Evolutionary conservation across 2,329 filamentous ascomycete genomes (phyloP).

Genomic region (Phialophora verrucosa): DNA sequence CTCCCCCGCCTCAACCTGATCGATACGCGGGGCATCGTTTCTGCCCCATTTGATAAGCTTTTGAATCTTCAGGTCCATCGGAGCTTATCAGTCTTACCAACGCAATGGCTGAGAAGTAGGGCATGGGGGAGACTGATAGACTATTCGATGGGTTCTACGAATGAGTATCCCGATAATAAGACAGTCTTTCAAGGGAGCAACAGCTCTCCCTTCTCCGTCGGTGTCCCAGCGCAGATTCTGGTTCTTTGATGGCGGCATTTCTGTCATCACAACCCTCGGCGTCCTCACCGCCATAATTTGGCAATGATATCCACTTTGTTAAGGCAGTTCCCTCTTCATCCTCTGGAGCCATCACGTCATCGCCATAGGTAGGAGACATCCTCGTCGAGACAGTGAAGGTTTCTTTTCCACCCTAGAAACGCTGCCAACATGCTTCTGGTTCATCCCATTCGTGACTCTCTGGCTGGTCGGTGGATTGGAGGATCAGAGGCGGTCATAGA

Average conservation of each 20-base stretch:
- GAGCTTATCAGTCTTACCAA: not conserved
- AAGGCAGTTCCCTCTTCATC: too few species aligned
- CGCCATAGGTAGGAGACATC: not conserved
- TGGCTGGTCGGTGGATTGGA: not conserved
- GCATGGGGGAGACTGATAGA: not conserved
- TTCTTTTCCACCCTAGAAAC: not conserved
- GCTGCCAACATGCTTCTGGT: not conserved
- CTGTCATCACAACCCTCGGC: too few species aligned
- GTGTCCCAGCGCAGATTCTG: too few species aligned
- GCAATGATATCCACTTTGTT: too few species aligned
- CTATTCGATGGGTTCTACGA: not conserved
- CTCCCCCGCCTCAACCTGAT: slow-evolving; percentile 3
- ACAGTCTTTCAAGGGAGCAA: too few species aligned
- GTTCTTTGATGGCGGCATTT: too few species aligned
- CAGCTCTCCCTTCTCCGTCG: too few species aligned
- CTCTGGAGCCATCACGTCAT: too few species aligned
- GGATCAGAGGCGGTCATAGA: not conserved
- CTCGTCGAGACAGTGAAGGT: not conserved
- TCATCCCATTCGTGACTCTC: not conserved
- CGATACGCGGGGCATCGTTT: slow-evolving; percentile 1
- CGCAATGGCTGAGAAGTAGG: not conserved
- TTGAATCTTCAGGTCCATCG: not conserved
- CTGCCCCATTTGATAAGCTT: slow-evolving; percentile 13
- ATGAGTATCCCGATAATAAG: not conserved
- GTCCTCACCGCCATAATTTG: too few species aligned